Evolutionary conservation across 768 basidiomycete genomes (phyloP).

Genomic region (Mycena metata): DNA sequence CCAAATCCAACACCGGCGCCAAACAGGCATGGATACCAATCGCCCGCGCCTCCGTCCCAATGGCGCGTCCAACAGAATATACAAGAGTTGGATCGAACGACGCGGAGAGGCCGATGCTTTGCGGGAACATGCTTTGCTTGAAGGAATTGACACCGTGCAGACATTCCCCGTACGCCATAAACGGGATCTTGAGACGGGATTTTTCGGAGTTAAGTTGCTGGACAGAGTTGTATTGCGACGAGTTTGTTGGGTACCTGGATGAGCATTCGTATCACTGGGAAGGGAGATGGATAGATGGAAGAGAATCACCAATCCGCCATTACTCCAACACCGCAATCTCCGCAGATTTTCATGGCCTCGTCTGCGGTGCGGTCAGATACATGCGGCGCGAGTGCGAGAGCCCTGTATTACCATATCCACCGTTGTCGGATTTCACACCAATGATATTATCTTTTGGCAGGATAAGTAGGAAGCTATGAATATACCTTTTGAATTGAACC

Average conservation of each 20-base stretch:
- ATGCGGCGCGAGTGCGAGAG: too few relatives aligned
- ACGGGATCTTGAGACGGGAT: constrained; percentile 41
- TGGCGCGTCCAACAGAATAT: constrained; percentile 41
- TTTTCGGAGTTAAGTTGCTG: constrained; percentile 41
- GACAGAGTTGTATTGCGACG: constrained; percentile 39
- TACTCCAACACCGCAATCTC: constrained; percentile 34
- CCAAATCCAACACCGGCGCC: constrained; percentile 44
- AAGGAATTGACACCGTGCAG: constrained; percentile 45
- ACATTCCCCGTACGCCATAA: constrained; percentile 44
- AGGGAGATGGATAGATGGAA: neutral
- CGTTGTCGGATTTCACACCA: constrained; percentile 35
- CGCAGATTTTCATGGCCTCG: constrained; percentile 25
- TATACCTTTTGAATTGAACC: neutral
- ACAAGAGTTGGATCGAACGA: constrained; percentile 39
- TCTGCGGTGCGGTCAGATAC: constrained; percentile 12
- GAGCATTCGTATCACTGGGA: neutral
- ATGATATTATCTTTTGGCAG: constrained; percentile 33
- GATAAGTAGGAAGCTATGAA: neutral
- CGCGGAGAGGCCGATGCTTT: constrained; percentile 40
- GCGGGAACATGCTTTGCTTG: constrained; percentile 44
- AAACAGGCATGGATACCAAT: constrained; percentile 45
- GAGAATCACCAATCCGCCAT: constrained; percentile 30
- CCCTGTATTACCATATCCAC: constrained; percentile 30
- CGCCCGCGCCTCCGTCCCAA: constrained; percentile 42
- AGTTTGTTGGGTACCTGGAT: constrained; percentile 38